Base-by-base conservation (phyloP, 352 stramenopile genomes). In the Globisporangium nodosum region DNA sequence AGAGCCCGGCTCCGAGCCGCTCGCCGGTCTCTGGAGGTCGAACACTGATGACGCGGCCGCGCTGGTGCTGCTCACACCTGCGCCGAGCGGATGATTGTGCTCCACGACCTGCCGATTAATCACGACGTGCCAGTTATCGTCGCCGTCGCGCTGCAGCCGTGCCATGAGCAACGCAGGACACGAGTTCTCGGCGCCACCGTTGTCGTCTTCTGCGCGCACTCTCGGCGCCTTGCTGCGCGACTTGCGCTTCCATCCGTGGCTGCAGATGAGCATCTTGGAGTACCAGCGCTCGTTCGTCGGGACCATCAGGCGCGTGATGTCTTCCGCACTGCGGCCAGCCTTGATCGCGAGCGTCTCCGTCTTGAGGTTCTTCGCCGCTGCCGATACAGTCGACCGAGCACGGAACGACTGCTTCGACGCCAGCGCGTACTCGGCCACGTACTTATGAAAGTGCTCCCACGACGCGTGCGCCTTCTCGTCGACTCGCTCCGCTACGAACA, bases 191-290 rank as follows among this genome's bases (percentile, higher is more conserved):
- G 49, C 47, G 20, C 24, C 60, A 52, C 16, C 20, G 33, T 31
- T 50, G 49, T 42, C 37, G 39, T 37, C 49, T 3, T 37, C 49
- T 2, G 27, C 47, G 53, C 51, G 49, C 20, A 49, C 35, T 48
- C n/a, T 64, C 52, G 7, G 50, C 12, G 50, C 54, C 39, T 87
- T 85, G 49, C 68, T 77, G 5, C 79, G 70, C 11, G 68, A 74
- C 68, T 83, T 80, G 27, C 81, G 78, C 52, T 87, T 87, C 81
- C 81, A 90, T 0, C 81, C 81, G 51, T 87, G 78, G 7, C 75
- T 85, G 55, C 81, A 92, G 48, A 89, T 90, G 20, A 90, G 54
- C 61, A 92, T 59, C 64, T 92, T 92, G 1, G 79, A 90, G 46
- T 83, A 88, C 81, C 81, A 92, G 37, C 85, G 86, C 48, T 73